Percentiles rank a stretch among this genome's conserved stretches.
Evolutionary conservation across 208 protist genomes (phyloP).

Genomic region (Crithidia expoeki): DNA sequence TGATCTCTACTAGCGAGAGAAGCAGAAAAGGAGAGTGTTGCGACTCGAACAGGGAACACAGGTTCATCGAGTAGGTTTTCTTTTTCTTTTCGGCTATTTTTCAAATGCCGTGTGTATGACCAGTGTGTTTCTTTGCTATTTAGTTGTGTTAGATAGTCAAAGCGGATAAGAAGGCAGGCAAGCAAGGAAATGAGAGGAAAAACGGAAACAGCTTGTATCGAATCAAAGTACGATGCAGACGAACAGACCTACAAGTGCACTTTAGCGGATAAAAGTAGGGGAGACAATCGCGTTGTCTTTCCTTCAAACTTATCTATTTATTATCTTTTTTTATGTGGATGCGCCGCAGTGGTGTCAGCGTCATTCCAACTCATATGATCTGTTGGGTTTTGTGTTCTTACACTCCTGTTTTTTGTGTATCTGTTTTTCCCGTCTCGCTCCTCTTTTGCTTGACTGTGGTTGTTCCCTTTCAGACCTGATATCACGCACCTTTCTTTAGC

Average conservation of each 20-base stretch:
- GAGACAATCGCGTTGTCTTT: constrained; percentile 18
- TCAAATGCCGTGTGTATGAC: constrained; percentile 6
- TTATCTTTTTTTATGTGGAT: background rate
- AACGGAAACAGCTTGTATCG: background rate
- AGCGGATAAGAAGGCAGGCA: constrained; percentile 3
- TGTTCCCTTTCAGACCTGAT: background rate
- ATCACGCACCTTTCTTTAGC: background rate
- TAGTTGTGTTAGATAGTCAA: background rate
- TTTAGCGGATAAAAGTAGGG: constrained; percentile 2
- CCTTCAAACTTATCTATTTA: background rate
- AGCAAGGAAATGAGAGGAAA: background rate
- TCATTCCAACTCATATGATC: too few relatives aligned
- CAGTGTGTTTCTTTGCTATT: background rate
- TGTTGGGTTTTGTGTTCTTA: too few relatives aligned
- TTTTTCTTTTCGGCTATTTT: constrained; percentile 19
- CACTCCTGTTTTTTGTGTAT: background rate
- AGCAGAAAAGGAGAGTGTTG: background rate
- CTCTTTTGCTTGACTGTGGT: background rate
- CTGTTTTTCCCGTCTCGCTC: background rate
- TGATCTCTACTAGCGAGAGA: background rate
- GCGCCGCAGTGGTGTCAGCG: too few relatives aligned
- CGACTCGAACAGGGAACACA: background rate
- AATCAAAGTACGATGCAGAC: constrained; percentile 4
- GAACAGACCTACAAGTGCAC: background rate
- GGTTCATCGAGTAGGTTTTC: constrained; percentile 17